Base-by-base conservation (phyloP, 2,329 filamentous ascomycete species). In the Chaetomiaceae sp. region DNA sequence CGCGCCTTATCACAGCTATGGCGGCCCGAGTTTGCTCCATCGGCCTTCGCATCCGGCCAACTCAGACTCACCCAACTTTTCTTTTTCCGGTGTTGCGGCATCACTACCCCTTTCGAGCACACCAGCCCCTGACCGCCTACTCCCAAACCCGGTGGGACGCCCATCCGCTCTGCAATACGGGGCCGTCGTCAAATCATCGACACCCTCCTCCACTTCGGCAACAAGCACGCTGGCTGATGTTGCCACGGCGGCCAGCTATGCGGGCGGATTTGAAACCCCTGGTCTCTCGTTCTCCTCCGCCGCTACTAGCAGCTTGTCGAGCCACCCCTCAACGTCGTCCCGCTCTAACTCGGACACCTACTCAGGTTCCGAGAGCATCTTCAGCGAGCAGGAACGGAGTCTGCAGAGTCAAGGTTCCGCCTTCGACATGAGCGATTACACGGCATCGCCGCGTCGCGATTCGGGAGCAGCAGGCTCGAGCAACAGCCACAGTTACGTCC, bases 61-160 rank as follows among this genome's bases (percentile, higher is more conserved):
- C 1, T 62, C 62, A 34, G 71, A 72, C 10, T 61, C 67, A 6
- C 63, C 69, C 3, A 68, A 64, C 37, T 72, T 74, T 55, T 72
- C 71, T 6, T 65, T 75, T n/a, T 69, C 71, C 0, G 65, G 65
- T 36, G 71, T 74, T 51, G 71, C 72, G 5, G 70, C 72, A 0
- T 71, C 72, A 0, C 64, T 75, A 0, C 72, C 72, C 0, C 50
- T 67, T 1, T 48, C 67, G 5, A 61, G 65, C 23, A 61, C 66
- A 3, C 57, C 59, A 1, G 48, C 30, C 20, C 48, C 54, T 10
- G 67, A 69, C 14, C 64, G 66, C 9, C 56, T 68, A 11, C 64
- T 74, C 1, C 70, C 72, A 1, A 67, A 70, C 4, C 67, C 68
- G 2, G 61, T 66, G 8, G 67, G 65, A 25, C 65, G 68, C 33